phyloP scores from a whole-genome alignment of 1,284 basidiomycete species.

The Cryptococcus maquisensis region DNA sequence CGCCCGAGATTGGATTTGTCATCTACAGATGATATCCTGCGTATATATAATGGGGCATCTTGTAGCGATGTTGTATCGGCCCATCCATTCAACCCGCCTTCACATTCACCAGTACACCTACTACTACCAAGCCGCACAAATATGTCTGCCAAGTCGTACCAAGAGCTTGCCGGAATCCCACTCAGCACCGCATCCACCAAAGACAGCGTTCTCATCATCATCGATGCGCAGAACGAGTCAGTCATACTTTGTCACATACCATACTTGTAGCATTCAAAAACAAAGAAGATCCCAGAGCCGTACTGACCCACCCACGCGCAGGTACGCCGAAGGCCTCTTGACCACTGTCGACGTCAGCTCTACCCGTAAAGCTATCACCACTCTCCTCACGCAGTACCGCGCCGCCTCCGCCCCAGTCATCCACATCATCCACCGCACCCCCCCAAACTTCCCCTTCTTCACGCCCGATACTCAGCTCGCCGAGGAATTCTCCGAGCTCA shows the following conservation, averaged over 20 bases:
- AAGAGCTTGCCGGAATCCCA: constrained; percentile 12
- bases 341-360: constrained; percentile 14
- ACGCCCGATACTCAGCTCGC: constrained; percentile 26
- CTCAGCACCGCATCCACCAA: constrained; percentile 13
- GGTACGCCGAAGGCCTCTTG: constrained; percentile 13
- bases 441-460: constrained; percentile 24
- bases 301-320: not conserved
- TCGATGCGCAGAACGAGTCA: constrained; percentile 33
- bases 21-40: too few species aligned
- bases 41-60: too few species aligned
- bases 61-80: too few species aligned
- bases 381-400: constrained; percentile 22
- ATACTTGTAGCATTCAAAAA: too few species aligned
- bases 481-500: constrained; percentile 22
- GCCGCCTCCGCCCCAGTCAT: constrained; percentile 7
- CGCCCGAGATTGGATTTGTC: too few species aligned
- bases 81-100: too few species aligned
- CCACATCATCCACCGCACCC: constrained; percentile 24
- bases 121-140: too few species aligned
- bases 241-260: not conserved
- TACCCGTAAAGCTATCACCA: constrained; percentile 17
- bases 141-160: not conserved
- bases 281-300: too few species aligned
- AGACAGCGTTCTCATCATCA: constrained; percentile 28
- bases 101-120: too few species aligned